Evolutionary conservation across 148 eudicot genomes (phyloP), one percentile per base, ranked within the genome.

Genomic region (Diospyros kaki): DNA sequence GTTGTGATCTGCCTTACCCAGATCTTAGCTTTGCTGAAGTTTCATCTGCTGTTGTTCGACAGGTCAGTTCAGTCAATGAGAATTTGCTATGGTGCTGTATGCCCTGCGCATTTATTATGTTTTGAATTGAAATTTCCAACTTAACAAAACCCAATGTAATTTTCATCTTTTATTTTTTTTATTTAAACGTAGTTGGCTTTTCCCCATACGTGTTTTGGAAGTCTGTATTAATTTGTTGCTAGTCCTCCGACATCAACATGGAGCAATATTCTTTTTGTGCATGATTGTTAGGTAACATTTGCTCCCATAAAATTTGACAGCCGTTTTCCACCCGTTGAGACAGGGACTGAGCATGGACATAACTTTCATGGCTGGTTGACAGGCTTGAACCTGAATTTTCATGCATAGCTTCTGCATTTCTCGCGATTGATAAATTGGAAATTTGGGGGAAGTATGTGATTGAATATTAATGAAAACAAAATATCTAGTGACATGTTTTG

Each of bases 1-100:
- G 98, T 71, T 93, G 97, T 76, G 98, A 91, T 68, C 85, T 93
- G 78, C 97, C 94, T 13, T 93, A 93, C 76, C 72, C 83, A 2
- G 84, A 84, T 77, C 89, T 85, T 61, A 89, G 97, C 78, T 93
- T 93, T 76, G 86, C 91, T 66, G 96, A 93, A 82, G 89, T 87
- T 64, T 88, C 96, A 17, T 84, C 87, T 53, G 88, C 92, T 64
- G 90, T 93, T 64, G 98, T 93, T 78, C 84, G 86, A 70, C 94
- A 86, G 85, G 96, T 93, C 7, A 76, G 87, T 77, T 53, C 15
- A 9, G 13, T 18, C 60, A 13, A 6, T 17, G 54, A 50, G 13
- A 45, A 44, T 59, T 38, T 18, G 60, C 15, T 15, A 8, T 56
- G 5, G 3, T 6, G 9, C 15, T 3, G 4, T 18, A 13, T 17